Conservation (phyloP, 331 rosid species). For the Quercus lobata region DNA sequence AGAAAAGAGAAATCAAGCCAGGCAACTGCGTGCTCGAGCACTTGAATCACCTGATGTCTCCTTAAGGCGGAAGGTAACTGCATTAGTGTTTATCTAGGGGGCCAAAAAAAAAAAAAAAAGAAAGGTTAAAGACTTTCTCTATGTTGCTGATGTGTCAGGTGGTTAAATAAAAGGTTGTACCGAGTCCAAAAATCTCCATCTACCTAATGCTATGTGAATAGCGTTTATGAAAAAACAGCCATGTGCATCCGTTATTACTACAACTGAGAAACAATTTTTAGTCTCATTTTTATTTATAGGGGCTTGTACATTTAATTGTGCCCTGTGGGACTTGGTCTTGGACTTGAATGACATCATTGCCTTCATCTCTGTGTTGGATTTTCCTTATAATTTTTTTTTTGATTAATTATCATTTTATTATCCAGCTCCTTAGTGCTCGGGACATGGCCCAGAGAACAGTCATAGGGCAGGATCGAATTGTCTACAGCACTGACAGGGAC, state of each 20-base stretch:
- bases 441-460: slow-evolving; percentile 89
- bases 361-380: not conserved
- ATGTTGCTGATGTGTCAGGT: not conserved
- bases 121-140: not conserved
- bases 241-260: not conserved
- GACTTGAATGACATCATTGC: not conserved
- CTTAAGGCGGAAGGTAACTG: slow-evolving; percentile 78
- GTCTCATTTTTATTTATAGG: not conserved
- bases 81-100: slow-evolving; percentile 2
- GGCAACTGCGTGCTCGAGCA: slow-evolving; percentile 61
- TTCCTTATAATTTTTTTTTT: slow-evolving; percentile 3
- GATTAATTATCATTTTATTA: slow-evolving; percentile 16
- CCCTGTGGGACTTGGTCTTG: not conserved
- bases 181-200: too few species aligned
- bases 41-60: slow-evolving; percentile 84
- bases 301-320: not conserved
- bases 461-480: slow-evolving; percentile 87
- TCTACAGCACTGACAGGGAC: slow-evolving; percentile 89
- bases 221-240: not conserved
- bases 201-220: not conserved
- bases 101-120: too few species aligned
- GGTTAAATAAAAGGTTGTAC: not conserved
- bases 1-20: slow-evolving; percentile 79
- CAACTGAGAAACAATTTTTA: not conserved
- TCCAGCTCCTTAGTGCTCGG: slow-evolving; percentile 89